phyloP scores from a whole-genome alignment of 352 stramenopile species.

The Pythium aphanidermatum region DNA sequence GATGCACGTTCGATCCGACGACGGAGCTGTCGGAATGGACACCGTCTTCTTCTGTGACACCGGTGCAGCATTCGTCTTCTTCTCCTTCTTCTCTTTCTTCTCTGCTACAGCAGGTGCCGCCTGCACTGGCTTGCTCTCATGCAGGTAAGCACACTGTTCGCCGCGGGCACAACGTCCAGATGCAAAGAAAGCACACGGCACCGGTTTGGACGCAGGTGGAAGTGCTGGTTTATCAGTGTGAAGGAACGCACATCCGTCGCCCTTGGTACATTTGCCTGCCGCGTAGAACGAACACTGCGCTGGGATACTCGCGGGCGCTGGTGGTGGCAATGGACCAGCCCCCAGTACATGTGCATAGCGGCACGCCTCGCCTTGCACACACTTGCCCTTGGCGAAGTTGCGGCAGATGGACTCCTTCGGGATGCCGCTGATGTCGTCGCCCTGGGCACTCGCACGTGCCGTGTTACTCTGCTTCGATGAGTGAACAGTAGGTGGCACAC shows the following conservation, averaged over 20 bases:
- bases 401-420: constrained; percentile 33
- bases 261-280: constrained; percentile 42
- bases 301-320: constrained; percentile 12
- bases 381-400: constrained; percentile 50
- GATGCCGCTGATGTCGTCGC: constrained; percentile 25
- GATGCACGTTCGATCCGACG: constrained; percentile 40
- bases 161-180: constrained; percentile 47
- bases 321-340: constrained; percentile 6
- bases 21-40: no score
- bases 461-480: background rate
- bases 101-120: constrained; percentile 4
- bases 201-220: constrained; percentile 14
- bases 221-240: constrained; percentile 21
- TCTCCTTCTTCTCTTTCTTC: constrained; percentile 3
- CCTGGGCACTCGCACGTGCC: background rate
- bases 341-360: constrained; percentile 42
- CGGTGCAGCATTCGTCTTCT: background rate
- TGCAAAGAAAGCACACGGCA: constrained; percentile 39
- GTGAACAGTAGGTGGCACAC: no score
- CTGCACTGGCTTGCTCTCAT: constrained; percentile 16
- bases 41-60: background rate
- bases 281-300: constrained; percentile 41
- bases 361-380: constrained; percentile 21
- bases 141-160: constrained; percentile 41
- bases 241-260: constrained; percentile 40